These are phyloP conservation scores for Cordyceps sp. DNA, from an alignment of 2,329 filamentous ascomycete species.

Conservation along the genomic window DNA sequence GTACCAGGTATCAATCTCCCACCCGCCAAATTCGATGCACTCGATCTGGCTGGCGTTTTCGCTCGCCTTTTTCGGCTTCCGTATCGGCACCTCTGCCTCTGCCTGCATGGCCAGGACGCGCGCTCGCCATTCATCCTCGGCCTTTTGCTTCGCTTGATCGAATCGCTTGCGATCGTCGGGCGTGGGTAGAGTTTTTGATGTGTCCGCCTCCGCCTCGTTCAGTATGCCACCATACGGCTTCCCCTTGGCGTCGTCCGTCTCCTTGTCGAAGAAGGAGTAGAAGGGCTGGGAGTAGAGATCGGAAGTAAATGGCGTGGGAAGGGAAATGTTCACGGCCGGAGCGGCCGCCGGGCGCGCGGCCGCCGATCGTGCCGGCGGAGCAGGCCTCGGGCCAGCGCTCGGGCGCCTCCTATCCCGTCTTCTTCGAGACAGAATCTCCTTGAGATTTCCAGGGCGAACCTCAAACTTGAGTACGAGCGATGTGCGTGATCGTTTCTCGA, in stretches of 20 bases:
- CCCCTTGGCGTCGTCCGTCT: slow-evolving; percentile 73
- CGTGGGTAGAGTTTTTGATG: slow-evolving; percentile 69
- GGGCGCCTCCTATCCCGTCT: slow-evolving; percentile 15
- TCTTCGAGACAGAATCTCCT: slow-evolving; percentile 18
- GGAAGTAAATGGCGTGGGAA: slow-evolving; percentile 39
- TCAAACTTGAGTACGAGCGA: slow-evolving; percentile 18
- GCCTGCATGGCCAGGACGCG: slow-evolving; percentile 43
- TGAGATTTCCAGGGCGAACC: slow-evolving; percentile 20
- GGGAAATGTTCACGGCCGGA: slow-evolving; percentile 10
- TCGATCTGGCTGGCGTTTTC: slow-evolving; percentile 92
- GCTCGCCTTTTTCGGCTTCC: slow-evolving; percentile 57
- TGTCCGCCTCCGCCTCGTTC: slow-evolving; percentile 78
- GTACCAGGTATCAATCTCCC: slow-evolving; percentile 98
- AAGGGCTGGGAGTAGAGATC: slow-evolving; percentile 59
- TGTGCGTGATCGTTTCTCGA: slow-evolving; percentile 20
- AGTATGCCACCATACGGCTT: slow-evolving; percentile 95
- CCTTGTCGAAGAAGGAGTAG: slow-evolving; percentile 77
- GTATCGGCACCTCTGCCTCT: slow-evolving; percentile 42
- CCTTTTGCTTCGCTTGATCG: slow-evolving; percentile 75
- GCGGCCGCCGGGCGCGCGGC: slow-evolving; percentile 5
- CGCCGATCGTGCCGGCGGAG: slow-evolving; percentile 9
- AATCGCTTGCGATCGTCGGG: slow-evolving; percentile 72
- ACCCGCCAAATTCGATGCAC: slow-evolving; percentile 94
- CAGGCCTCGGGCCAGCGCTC: slow-evolving; percentile 6
- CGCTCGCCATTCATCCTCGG: slow-evolving; percentile 81